Evolutionary conservation across 2,329 filamentous ascomycete genomes (phyloP).

Genomic region (Myriosclerotinia duriaeana): DNA sequence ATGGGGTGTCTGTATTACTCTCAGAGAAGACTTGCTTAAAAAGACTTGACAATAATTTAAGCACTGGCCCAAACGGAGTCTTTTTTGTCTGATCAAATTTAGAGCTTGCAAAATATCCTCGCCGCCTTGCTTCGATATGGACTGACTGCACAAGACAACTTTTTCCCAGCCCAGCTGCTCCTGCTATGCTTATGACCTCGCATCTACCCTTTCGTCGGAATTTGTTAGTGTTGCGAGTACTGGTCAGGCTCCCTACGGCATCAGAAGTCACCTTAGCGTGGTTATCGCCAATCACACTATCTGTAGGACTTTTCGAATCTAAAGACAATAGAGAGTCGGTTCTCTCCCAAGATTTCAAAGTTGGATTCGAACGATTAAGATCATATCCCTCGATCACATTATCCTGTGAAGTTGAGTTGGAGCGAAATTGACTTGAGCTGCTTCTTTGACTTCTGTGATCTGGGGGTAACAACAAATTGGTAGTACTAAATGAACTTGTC

Average conservation of each 20-base stretch:
- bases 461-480: slow-evolving; percentile 11
- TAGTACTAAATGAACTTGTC: slow-evolving; percentile 29
- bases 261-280: slow-evolving; percentile 33
- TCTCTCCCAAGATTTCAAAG: slow-evolving; percentile 37
- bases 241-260: slow-evolving; percentile 36
- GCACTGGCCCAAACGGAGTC: slow-evolving; percentile 61
- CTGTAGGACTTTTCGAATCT: slow-evolving; percentile 31
- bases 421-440: slow-evolving; percentile 29
- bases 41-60: slow-evolving; percentile 64
- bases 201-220: slow-evolving; percentile 62
- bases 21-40: slow-evolving; percentile 69
- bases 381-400: slow-evolving; percentile 33
- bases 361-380: slow-evolving; percentile 24
- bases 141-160: slow-evolving; percentile 64
- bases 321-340: slow-evolving; percentile 30
- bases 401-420: slow-evolving; percentile 30
- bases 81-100: slow-evolving; percentile 64
- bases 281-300: slow-evolving; percentile 27
- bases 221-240: slow-evolving; percentile 44
- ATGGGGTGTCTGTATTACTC: slow-evolving; percentile 62
- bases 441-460: slow-evolving; percentile 25
- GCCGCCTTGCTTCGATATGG: slow-evolving; percentile 58
- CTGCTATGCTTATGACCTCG: slow-evolving; percentile 62
- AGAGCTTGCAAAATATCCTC: slow-evolving; percentile 64
- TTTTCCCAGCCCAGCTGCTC: slow-evolving; percentile 63